These are phyloP conservation scores for Dendrobium chrysotoxum DNA, from an alignment of 106 monocot genomes.

Conservation along the genomic window DNA sequence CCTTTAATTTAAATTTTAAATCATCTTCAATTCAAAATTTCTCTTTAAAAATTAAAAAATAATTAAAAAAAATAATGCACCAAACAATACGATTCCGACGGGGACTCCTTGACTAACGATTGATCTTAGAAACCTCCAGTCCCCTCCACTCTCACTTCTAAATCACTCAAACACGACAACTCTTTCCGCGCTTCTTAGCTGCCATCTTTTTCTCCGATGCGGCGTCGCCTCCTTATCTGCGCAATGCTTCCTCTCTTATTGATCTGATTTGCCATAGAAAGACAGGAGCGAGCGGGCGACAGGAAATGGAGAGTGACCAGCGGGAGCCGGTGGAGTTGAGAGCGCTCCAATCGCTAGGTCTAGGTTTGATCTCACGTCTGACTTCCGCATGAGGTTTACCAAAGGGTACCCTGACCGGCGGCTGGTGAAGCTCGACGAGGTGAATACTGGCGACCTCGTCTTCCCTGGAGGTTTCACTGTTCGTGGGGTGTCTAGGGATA, in stretches of 20 bases:
- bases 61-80: too few species aligned
- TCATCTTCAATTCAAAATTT: too few species aligned
- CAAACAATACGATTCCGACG: too few species aligned
- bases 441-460: conserved; percentile 30
- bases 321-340: conserved; percentile 29
- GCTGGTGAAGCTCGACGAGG: conserved; percentile 62
- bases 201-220: background rate
- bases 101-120: too few species aligned
- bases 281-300: background rate
- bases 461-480: conserved; percentile 45
- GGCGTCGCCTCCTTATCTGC: background rate
- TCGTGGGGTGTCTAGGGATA: conserved; percentile 38
- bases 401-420: conserved; percentile 35
- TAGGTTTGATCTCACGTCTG: conserved; percentile 71
- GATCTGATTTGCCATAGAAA: background rate
- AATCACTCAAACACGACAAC: too few species aligned
- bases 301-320: conserved; percentile 17
- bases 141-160: too few species aligned
- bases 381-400: conserved; percentile 65
- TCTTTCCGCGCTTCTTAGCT: background rate
- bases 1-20: too few species aligned
- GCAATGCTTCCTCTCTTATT: background rate
- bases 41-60: too few species aligned
- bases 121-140: too few species aligned
- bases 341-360: conserved; percentile 62